Base-by-base conservation (phyloP, 176 grass and related monocot species). In the Bolboschoenus planiculmis region DNA sequence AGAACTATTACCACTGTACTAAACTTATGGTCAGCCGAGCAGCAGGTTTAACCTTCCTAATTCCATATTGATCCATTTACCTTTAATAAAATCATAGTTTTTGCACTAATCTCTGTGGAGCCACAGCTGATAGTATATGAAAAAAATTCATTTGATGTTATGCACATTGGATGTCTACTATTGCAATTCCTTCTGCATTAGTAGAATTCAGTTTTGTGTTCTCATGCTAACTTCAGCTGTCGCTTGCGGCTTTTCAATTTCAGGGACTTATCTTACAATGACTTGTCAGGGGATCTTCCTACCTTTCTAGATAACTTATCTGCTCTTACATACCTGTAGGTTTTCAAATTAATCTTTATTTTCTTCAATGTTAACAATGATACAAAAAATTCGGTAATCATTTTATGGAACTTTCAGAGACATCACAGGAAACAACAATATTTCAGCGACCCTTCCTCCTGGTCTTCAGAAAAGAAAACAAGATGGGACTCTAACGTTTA, bases 181-280 rank as follows among this genome's bases (percentile, higher is more conserved):
- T 30, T 78, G 7, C 7, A 31, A 30, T 62, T 31, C 10, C 11
- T 60, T 4, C 4, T 3, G 11, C 10, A 30, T 1, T 3, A 3
- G 14, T 54, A 30, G 27, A 6, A 3, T 30, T 26, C n/a, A 16
- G 4, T 8, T 47, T 16, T 35, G 7, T 21, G 77, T 57, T 80
- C 23, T 56, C 13, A 79, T 56, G 10, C n/a, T 21, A 60, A 47
- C n/a, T 27, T 21, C 40, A 48, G 34, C 5, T 40, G 3, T 3
- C 61, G 7, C 0, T 10, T 30, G 0, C 23, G 4, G 40, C 8
- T 20, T 85, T 83, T 37, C 23, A 31, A 35, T 86, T 87, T 29
- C 78, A 94, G 89, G 87, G 87, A 94, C 54, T 87, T 94, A 33
- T 91, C 92, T 23, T 37, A 80, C 21, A 94, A 94, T 55, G 51